Evolutionary conservation across 2,329 filamentous ascomycete species (phyloP), one percentile per base, ranked within the genome.

Genomic region (Neurospora sp.): DNA sequence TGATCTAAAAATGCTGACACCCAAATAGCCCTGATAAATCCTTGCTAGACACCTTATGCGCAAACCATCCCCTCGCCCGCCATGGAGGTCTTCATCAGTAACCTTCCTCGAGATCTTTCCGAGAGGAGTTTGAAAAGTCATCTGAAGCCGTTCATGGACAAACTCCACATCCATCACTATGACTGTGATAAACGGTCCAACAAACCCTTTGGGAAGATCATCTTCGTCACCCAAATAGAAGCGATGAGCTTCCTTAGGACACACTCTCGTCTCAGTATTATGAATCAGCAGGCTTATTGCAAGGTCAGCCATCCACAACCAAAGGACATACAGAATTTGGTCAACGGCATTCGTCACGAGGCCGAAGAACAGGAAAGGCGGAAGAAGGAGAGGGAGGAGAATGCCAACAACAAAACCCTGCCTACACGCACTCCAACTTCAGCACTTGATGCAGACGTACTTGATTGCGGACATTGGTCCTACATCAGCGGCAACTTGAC

Each of bases 41-140:
- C 6, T 8, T 19, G 2, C 19, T 38, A 7, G 28, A 58, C 5
- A 19, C 15, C 9, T 39, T n/a, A 2, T 17, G 52, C 52, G 15
- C 52, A 36, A 36, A 62, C 8, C 1, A 33, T 36, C 52, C 23
- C 1, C 23, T 62, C 52, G 28, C 7, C 38, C 66, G 62, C 39
- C 7, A 86, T 87, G 81, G 84, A 87, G 71, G 80, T 84, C 11
- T 82, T 81, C 42, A 74, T 87, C 39, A 72, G 68, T 15, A 81
- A 82, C 11, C 78, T 87, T 15, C 84, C 84, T 1, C 38, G 68
- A 10, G 76, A 80, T 38, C 73, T 86, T 38, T 77, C 79, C 10
- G 78, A 83, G 2, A 74, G 79, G 0, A 74, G 73, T 7, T 75
- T 87, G 10, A 75, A 73, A 11, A 74, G 69, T 0, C 81, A 83